phyloP scores from a whole-genome alignment of 139 green algal genomes.

The Parachlorella kessleri region DNA sequence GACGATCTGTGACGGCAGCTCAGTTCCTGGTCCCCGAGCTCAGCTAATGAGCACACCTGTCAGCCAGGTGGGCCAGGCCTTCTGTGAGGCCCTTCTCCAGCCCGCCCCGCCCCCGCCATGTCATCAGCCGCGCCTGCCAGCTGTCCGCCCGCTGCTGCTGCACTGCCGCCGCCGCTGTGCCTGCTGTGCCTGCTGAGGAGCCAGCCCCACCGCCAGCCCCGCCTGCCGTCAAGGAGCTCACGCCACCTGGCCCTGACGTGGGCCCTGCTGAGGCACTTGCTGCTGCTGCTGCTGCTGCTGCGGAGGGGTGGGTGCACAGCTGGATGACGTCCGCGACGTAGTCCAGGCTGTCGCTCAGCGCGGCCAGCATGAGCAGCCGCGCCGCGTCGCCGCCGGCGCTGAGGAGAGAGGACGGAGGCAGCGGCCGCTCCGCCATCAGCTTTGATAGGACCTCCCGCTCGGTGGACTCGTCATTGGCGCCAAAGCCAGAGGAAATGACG shows the following conservation, averaged over 20 bases:
- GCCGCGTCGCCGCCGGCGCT: slow-evolving; percentile 5
- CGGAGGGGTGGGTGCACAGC: slow-evolving; percentile 22
- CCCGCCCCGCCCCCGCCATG: slow-evolving; percentile 9
- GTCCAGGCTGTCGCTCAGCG: slow-evolving; percentile 55
- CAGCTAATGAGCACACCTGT: no score
- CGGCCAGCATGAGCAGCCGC: slow-evolving; percentile 39
- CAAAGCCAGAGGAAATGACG: slow-evolving; percentile 39
- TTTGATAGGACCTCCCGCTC: slow-evolving; percentile 46
- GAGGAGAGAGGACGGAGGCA: slow-evolving; percentile 48
- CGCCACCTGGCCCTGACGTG: background rate
- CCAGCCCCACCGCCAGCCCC: background rate
- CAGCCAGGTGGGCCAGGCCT: slow-evolving; percentile 42
- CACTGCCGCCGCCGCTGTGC: slow-evolving; percentile 1
- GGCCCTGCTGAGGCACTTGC: background rate
- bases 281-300: background rate
- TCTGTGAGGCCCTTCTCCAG: slow-evolving; percentile 29
- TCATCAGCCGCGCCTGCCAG: slow-evolving; percentile 9
- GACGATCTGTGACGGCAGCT: no score
- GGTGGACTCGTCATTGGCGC: slow-evolving; percentile 35
- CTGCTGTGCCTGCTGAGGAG: background rate
- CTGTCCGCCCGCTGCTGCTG: background rate
- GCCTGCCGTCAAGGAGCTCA: background rate
- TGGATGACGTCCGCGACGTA: slow-evolving; percentile 60
- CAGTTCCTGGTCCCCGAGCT: no score
- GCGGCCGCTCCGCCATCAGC: slow-evolving; percentile 30